A percentile compares a stretch with the other conserved stretches of the same genome.
These are phyloP conservation scores for Rhodamnia rubescens DNA, from an alignment of 345 rosid genomes.

Conservation along the genomic window DNA sequence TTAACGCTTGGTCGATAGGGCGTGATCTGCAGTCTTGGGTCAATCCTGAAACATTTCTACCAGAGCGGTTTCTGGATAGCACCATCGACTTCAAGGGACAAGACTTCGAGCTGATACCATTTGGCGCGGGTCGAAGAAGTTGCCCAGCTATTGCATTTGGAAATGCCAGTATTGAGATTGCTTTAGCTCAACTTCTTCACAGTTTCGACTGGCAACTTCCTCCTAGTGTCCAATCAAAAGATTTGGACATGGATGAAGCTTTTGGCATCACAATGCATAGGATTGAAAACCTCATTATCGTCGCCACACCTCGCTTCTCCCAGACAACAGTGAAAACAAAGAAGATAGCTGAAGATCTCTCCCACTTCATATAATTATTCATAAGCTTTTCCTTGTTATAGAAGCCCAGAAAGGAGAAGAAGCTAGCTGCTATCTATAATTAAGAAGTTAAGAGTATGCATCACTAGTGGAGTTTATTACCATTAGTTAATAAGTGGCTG, in stretches of 20 bases:
- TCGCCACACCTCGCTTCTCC: constrained; percentile 14
- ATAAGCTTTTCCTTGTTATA: background rate
- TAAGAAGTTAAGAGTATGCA: background rate
- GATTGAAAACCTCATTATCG: constrained; percentile 6
- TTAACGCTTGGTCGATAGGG: constrained; percentile 33
- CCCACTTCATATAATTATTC: constrained; percentile 2
- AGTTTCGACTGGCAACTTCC: constrained; percentile 44
- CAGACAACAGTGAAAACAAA: background rate
- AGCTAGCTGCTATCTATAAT: background rate
- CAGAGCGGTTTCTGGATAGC: constrained; percentile 32
- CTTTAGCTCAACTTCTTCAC: constrained; percentile 39
- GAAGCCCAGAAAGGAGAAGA: background rate
- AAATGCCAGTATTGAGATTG: constrained; percentile 28
- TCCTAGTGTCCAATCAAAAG: constrained; percentile 15
- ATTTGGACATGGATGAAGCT: constrained; percentile 24
- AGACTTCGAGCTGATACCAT: constrained; percentile 41
- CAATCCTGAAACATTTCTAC: constrained; percentile 27
- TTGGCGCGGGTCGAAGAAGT: constrained; percentile 41
- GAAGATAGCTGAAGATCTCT: background rate
- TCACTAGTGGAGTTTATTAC: background rate
- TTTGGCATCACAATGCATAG: constrained; percentile 22
- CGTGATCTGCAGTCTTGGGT: constrained; percentile 30
- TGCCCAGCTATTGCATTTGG: constrained; percentile 40
- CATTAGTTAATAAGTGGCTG: background rate
- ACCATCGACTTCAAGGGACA: constrained; percentile 35